A percentile compares a stretch with the other conserved stretches of the same genome.
Conservation (phyloP, 805 yeast species). For the Yarrowia sp. region DNA sequence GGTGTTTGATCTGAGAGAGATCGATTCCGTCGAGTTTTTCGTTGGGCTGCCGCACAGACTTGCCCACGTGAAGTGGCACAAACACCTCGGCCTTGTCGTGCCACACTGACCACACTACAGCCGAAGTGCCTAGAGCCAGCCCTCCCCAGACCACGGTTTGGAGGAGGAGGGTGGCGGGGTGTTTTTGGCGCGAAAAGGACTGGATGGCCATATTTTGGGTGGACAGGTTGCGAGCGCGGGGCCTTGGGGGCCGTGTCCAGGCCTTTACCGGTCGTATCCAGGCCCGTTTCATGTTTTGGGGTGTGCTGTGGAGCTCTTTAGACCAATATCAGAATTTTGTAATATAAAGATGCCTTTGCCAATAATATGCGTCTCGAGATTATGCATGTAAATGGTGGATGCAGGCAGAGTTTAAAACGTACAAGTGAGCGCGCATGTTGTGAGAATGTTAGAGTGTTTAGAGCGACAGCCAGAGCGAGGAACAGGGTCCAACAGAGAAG, state of each 20-base stretch:
- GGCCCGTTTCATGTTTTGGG: not conserved
- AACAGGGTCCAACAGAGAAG: too few species aligned
- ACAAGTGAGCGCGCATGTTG: not conserved
- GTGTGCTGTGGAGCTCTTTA: not conserved
- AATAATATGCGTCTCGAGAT: not conserved
- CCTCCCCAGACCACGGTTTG: constrained; percentile 13
- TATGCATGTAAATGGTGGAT: constrained; percentile 6
- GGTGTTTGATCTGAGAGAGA: constrained; percentile 9
- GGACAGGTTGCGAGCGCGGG: not conserved
- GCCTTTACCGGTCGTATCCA: not conserved
- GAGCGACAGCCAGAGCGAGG: too few species aligned
- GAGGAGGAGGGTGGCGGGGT: constrained; percentile 9
- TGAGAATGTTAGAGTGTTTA: not conserved
- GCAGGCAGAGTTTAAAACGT: not conserved
- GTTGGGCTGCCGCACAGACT: constrained; percentile 3
- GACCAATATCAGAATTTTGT: too few species aligned
- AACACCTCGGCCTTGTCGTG: constrained; percentile 13
- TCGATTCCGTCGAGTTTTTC: constrained; percentile 16
- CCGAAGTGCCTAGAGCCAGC: not conserved
- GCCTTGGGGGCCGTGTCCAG: not conserved
- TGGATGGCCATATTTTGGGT: not conserved
- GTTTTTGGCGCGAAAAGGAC: constrained; percentile 12
- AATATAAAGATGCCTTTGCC: too few species aligned
- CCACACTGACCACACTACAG: constrained; percentile 4
- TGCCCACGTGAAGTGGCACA: constrained; percentile 18